Conservation (phyloP, 192 early-diverging fungal genomes). For the Phlyctochytrium bullatum region DNA sequence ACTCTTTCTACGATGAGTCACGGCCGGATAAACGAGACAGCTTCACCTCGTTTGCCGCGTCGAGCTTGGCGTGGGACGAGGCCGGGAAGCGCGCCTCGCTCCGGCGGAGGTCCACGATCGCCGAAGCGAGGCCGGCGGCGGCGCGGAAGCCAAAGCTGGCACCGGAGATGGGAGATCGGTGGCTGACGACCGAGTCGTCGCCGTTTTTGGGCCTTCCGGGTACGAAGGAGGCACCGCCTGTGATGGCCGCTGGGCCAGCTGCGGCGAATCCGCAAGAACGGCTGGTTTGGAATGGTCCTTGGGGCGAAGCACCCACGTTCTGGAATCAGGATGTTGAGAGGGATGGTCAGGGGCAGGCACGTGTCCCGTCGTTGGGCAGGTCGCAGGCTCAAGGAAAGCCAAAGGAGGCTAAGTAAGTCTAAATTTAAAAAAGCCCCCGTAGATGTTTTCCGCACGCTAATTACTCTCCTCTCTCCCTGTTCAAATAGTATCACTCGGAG, state of each 20-base stretch:
- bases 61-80: not conserved
- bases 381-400: not conserved
- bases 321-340: too few relatives aligned
- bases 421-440: too few relatives aligned
- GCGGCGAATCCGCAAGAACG: not conserved
- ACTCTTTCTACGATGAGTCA: conserved; percentile 5
- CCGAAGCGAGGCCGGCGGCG: not conserved
- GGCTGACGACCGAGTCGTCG: not conserved
- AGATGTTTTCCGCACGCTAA: too few relatives aligned
- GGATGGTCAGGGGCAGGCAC: too few relatives aligned
- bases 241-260: not conserved
- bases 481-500: not conserved
- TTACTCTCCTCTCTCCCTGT: too few relatives aligned
- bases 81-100: not conserved
- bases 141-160: not conserved
- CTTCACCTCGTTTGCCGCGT: not conserved
- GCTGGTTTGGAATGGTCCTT: not conserved
- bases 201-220: not conserved
- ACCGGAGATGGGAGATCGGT: not conserved
- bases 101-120: not conserved
- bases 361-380: too few relatives aligned
- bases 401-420: not conserved
- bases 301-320: not conserved
- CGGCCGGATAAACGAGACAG: not conserved
- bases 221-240: not conserved